Percentiles rank a stretch among this genome's conserved stretches.
These are phyloP conservation scores for Mycena citricolor DNA, from an alignment of 1,284 basidiomycete species.

Conservation along the genomic window DNA sequence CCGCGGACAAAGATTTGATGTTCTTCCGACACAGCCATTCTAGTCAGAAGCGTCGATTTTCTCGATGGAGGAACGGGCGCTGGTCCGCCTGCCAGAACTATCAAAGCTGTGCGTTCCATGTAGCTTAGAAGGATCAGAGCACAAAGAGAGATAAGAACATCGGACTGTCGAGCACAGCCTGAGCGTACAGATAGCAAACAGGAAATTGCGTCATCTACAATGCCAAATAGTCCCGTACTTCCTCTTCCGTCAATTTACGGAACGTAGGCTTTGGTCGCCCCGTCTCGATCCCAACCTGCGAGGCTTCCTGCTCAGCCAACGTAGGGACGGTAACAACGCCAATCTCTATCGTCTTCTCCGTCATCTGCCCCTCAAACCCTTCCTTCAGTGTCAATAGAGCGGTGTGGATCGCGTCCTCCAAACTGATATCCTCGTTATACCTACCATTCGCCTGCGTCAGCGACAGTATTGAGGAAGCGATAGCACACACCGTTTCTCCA, in stretches of 20 bases:
- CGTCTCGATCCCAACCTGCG: constrained; percentile 70
- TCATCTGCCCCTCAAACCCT: constrained; percentile 99
- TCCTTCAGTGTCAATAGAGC: constrained; percentile 98
- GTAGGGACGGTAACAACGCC: constrained; percentile 92
- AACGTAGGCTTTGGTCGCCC: constrained; percentile 84
- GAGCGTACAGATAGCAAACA: constrained; percentile 16
- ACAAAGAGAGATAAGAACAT: too few species aligned
- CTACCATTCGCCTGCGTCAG: constrained; percentile 45
- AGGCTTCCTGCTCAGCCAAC: constrained; percentile 70
- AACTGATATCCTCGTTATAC: constrained; percentile 98
- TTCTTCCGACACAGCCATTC: constrained; percentile 16
- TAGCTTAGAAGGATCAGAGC: constrained; percentile 13
- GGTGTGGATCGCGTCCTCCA: constrained; percentile 99
- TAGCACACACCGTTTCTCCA: constrained; percentile 86
- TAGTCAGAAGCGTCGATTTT: constrained; percentile 6
- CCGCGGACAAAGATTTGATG: too few species aligned
- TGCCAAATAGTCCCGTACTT: constrained; percentile 91
- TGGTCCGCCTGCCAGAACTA: background rate
- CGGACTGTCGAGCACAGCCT: constrained; percentile 2
- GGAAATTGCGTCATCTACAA: constrained; percentile 47
- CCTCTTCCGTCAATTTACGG: constrained; percentile 90
- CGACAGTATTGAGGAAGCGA: constrained; percentile 15
- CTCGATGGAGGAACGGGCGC: constrained; percentile 12
- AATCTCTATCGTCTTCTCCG: constrained; percentile 99
- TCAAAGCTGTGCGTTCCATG: constrained; percentile 22